Evolutionary conservation across 2,329 filamentous ascomycete species (phyloP).

Genomic region (Purpureocillium lavendulum): DNA sequence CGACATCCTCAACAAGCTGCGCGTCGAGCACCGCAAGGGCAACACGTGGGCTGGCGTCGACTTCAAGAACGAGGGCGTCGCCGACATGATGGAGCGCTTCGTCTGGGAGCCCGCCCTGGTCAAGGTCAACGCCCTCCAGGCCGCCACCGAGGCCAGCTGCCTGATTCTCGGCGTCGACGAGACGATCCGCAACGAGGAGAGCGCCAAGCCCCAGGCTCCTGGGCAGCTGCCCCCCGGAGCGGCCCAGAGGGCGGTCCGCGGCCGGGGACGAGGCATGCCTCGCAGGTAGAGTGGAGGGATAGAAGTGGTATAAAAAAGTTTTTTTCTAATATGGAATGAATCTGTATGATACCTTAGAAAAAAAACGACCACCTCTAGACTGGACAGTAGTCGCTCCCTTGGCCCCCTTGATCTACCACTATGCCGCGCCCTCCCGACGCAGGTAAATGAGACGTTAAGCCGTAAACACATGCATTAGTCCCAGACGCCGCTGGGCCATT

Average conservation of each 20-base stretch:
- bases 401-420: too few relatives aligned
- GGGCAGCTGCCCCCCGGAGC: constrained; percentile 71
- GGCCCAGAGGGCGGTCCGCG: constrained; percentile 79
- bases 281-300: constrained; percentile 47
- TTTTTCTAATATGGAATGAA: constrained; percentile 9
- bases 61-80: constrained; percentile 83
- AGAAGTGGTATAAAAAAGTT: neutral
- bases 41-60: constrained; percentile 94
- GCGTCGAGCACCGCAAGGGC: constrained; percentile 92
- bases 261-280: constrained; percentile 83
- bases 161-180: constrained; percentile 95
- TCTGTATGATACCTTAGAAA: constrained; percentile 25
- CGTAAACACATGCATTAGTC: neutral
- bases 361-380: constrained; percentile 12
- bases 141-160: constrained; percentile 90
- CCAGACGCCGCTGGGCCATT: too few relatives aligned
- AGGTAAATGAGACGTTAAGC: too few relatives aligned
- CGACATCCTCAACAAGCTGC: constrained; percentile 91
- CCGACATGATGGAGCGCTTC: constrained; percentile 90
- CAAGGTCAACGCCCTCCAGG: constrained; percentile 95
- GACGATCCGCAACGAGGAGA: constrained; percentile 98
- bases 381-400: neutral
- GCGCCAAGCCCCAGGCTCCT: constrained; percentile 72
- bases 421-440: neutral
- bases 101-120: constrained; percentile 96